Evolutionary conservation across 345 rosid species (phyloP).

Genomic region (Lumnitzera littorea): DNA sequence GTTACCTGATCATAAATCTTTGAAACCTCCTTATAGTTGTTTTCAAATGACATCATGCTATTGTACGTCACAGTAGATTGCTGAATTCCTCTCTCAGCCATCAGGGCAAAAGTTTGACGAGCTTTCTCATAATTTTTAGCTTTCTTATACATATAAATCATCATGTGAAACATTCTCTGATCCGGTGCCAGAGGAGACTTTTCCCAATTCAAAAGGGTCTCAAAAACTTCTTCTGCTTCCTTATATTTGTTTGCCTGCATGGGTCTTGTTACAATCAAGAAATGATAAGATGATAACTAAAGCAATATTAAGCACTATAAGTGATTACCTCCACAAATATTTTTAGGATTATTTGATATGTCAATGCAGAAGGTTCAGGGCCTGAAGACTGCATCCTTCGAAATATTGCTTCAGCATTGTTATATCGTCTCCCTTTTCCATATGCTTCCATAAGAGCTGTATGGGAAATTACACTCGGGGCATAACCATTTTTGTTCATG

Average conservation of each 20-base stretch:
- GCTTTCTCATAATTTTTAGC: slow-evolving; percentile 84
- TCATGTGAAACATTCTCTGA: slow-evolving; percentile 93
- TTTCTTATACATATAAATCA: slow-evolving; percentile 90
- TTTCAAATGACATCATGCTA: slow-evolving; percentile 90
- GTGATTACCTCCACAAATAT: slow-evolving; percentile 63
- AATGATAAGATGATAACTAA: slow-evolving; percentile 4
- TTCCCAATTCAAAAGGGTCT: slow-evolving; percentile 60
- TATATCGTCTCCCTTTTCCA: slow-evolving; percentile 80
- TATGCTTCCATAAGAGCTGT: slow-evolving; percentile 97
- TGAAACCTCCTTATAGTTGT: slow-evolving; percentile 90
- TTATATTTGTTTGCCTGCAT: slow-evolving; percentile 70
- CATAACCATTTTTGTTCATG: slow-evolving; percentile 64
- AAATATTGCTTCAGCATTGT: slow-evolving; percentile 89
- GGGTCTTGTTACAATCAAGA: slow-evolving; percentile 4
- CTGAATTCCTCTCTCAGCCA: slow-evolving; percentile 64
- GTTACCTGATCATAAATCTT: slow-evolving; percentile 89
- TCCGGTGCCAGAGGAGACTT: slow-evolving; percentile 72
- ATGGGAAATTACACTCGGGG: slow-evolving; percentile 66
- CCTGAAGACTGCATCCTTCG: slow-evolving; percentile 88
- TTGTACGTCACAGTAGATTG: slow-evolving; percentile 80
- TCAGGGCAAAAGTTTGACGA: slow-evolving; percentile 57
- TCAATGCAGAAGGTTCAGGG: slow-evolving; percentile 88
- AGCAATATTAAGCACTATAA: slow-evolving; percentile 4
- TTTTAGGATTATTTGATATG: slow-evolving; percentile 87
- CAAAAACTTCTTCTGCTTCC: slow-evolving; percentile 81